Base-by-base conservation (phyloP, 2,329 filamentous ascomycete species). In the Venturia effusa region DNA sequence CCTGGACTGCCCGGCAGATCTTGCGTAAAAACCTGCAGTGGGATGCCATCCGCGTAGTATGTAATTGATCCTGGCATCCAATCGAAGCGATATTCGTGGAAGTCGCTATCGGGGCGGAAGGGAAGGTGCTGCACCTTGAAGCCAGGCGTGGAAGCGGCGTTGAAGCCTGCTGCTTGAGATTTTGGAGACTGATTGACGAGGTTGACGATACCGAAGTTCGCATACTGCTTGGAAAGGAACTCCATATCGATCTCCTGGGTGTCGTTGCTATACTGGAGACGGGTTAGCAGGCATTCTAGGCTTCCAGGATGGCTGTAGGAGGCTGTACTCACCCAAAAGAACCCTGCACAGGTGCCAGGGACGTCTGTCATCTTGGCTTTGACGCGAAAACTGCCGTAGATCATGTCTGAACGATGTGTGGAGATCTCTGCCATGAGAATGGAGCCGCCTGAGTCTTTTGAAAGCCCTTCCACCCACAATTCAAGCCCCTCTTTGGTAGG, bases 221-320 rank as follows among this genome's bases (percentile, higher is more conserved):
- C 78, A 71, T 87, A 89, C 67, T 90, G 80, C 27, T 78, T 78
- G 1, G 88, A 89, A 2, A 92, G 80, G 70, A 92, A 89, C 68
- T 93, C 89, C 75, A 92, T 85, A 71, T 92, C 89, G 69, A 92
- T 90, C 70, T 92, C 89, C 70, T 89, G 86, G 0, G 87, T 88
- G 73, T 92, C 85, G 73, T 91, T 90, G 75, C 84, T 84, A 73
- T 90, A 92, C 88, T 90, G 66, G n/a, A 45, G 45, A 13, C 24
- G 10, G 5, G 10, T 61, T 2, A 64, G 34, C 32, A 60, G 22
- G 17, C 13, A 13, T 30, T 24, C 61, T 19, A 41, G 13, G 57
- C 32, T 32, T 3, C 54, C 2, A 61, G 19, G 24, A 39, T 40
- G 37, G 19, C 4, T 19, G 24, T 32, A 22, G 45, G 22, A 24